Conservation (phyloP, 2,329 filamentous ascomycete species). For the Colletotrichum magnum region DNA sequence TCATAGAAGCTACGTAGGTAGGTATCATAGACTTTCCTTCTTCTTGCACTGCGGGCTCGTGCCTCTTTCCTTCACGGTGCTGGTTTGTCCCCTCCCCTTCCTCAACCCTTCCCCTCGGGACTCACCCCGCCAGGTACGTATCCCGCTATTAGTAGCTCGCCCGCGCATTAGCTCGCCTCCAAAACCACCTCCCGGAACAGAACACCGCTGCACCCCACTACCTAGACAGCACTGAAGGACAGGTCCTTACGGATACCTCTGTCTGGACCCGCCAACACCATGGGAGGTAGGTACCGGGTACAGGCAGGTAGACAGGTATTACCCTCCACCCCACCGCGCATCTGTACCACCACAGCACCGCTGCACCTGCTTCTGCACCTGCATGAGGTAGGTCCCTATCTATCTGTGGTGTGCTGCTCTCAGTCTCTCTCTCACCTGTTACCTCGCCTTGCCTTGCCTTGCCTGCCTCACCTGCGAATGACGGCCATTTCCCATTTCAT, state of each 20-base stretch:
- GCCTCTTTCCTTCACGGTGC: background rate
- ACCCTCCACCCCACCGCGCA: background rate
- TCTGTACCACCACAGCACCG: constrained; percentile 8
- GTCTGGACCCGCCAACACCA: too few species aligned
- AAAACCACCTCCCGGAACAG: constrained; percentile 39
- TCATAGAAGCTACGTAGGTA: too few species aligned
- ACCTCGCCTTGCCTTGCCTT: background rate
- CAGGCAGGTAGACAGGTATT: background rate
- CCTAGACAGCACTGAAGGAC: background rate
- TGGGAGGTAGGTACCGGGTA: too few species aligned
- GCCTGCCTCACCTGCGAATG: constrained; percentile 11
- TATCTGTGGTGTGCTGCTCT: too few species aligned
- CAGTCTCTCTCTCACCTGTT: too few species aligned
- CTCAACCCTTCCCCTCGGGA: background rate
- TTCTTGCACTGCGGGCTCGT: background rate
- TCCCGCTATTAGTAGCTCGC: constrained; percentile 12
- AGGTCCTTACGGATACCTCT: too few species aligned
- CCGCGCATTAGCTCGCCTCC: constrained; percentile 29
- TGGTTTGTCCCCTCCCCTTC: background rate
- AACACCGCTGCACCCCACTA: constrained; percentile 21
- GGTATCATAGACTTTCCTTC: too few species aligned
- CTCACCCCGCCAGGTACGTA: constrained; percentile 34
- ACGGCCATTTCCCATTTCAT: constrained; percentile 20
- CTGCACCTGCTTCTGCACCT: constrained; percentile 13
- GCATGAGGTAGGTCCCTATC: background rate